These are phyloP conservation scores for Cystofilobasidium ferigula DNA, from an alignment of 768 basidiomycete species.

Conservation along the genomic window DNA sequence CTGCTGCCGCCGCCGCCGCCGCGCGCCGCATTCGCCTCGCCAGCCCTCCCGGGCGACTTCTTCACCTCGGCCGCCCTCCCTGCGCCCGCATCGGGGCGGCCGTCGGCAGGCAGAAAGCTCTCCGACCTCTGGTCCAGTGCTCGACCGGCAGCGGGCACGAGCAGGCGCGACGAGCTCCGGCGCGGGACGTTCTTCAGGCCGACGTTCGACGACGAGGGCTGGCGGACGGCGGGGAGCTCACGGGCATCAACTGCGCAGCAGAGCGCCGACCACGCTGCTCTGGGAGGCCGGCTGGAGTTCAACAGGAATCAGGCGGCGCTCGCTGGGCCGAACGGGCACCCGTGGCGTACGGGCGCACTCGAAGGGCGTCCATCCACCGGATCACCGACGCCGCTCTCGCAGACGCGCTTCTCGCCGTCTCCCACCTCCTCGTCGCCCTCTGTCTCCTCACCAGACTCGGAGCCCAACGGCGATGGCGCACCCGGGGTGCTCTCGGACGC, in stretches of 20 bases:
- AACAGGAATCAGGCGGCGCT: no score
- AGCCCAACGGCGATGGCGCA: background rate
- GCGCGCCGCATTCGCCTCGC: background rate
- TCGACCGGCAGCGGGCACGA: background rate
- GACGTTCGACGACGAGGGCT: background rate
- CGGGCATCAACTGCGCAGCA: no score
- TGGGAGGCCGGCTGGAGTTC: no score
- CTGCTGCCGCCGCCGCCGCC: background rate
- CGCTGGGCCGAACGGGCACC: no score
- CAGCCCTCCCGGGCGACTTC: background rate
- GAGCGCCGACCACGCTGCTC: no score
- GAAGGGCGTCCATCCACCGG: no score
- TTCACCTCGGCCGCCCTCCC: background rate
- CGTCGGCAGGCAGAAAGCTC: background rate
- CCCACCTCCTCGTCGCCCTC: no score
- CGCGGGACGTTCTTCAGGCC: background rate
- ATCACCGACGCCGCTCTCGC: no score
- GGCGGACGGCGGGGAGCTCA: background rate
- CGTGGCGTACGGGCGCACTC: no score
- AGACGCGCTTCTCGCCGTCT: no score
- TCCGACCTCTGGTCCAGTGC: background rate
- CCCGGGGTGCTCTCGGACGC: constrained; percentile 12
- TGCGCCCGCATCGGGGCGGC: no score
- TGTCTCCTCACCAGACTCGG: background rate
- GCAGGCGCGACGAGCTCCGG: background rate